phyloP scores from a whole-genome alignment of 176 grass and related monocot species.

The Eragrostis curvula region DNA sequence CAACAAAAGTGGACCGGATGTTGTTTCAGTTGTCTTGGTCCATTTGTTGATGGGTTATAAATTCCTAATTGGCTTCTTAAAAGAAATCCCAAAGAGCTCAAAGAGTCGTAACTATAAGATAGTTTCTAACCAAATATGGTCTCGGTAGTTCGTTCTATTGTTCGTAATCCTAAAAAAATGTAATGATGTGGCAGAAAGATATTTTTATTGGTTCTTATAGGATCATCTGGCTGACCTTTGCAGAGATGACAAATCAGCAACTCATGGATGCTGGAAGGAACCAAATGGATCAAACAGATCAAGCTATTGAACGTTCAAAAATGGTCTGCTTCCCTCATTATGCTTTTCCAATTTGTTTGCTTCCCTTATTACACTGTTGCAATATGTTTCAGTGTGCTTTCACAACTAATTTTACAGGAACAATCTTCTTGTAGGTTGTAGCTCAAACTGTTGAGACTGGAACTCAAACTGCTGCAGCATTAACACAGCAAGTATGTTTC shows the following conservation, averaged over 20 bases:
- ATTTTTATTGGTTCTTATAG: constrained; percentile 44
- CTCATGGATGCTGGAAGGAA: constrained; percentile 87
- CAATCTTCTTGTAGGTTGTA: constrained; percentile 70
- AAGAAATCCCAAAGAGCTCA: not conserved
- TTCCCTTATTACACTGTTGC: not conserved
- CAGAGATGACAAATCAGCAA: constrained; percentile 92
- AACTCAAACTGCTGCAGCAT: constrained; percentile 80
- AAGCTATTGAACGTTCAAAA: constrained; percentile 90
- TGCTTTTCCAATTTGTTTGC: not conserved
- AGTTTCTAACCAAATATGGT: not conserved
- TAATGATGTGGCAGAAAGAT: not conserved
- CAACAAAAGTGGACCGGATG: not conserved
- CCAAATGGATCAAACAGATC: constrained; percentile 94
- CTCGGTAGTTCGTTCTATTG: not conserved
- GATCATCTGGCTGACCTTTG: constrained; percentile 22
- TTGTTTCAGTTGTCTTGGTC: not conserved
- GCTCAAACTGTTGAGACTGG: constrained; percentile 88
- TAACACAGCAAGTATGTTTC: constrained; percentile 82
- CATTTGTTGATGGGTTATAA: not conserved
- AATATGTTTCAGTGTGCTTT: not conserved
- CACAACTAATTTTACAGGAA: constrained; percentile 20
- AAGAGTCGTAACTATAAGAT: not conserved
- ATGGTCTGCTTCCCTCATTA: constrained; percentile 57
- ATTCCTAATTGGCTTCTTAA: not conserved
- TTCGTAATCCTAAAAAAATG: not conserved